Conservation (phyloP, 257 asterid genomes). For the Oldenlandia corymbosa region DNA sequence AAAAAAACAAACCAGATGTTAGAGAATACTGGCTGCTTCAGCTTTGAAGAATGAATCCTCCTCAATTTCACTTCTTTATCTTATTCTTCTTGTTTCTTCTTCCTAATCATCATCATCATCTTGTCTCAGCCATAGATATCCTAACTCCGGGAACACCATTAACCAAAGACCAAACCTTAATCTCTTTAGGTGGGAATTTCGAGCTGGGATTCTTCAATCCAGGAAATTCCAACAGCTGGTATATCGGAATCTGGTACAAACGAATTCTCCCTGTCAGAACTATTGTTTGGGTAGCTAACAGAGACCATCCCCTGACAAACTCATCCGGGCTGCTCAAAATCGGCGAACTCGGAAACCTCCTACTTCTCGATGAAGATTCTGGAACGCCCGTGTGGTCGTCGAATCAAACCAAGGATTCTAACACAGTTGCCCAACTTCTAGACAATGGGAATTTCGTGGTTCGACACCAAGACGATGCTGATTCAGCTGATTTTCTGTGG, state of each 20-base stretch:
- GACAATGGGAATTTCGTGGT: slow-evolving; percentile 64
- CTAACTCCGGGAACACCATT: slow-evolving; percentile 24
- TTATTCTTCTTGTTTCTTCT: slow-evolving; percentile 5
- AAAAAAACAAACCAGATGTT: slow-evolving; percentile 11
- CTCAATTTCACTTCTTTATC: slow-evolving; percentile 7
- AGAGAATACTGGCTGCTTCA: no score
- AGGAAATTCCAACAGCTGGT: slow-evolving; percentile 28
- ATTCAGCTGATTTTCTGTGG: slow-evolving; percentile 41
- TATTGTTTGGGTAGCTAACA: slow-evolving; percentile 78
- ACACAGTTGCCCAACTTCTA: slow-evolving; percentile 44
- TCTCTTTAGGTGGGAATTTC: slow-evolving; percentile 19
- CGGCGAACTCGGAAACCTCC: slow-evolving; percentile 40
- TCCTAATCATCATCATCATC: slow-evolving; percentile 13
- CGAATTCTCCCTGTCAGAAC: slow-evolving; percentile 22
- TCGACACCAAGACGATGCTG: slow-evolving; percentile 29
- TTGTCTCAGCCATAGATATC: slow-evolving; percentile 15
- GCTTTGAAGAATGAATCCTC: slow-evolving; percentile 17
- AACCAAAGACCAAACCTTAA: slow-evolving; percentile 22
- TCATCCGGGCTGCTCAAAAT: slow-evolving; percentile 49
- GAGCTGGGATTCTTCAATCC: slow-evolving; percentile 35
- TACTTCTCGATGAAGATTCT: slow-evolving; percentile 38
- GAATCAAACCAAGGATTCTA: slow-evolving; percentile 21
- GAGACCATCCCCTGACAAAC: slow-evolving; percentile 53
- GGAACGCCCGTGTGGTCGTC: slow-evolving; percentile 50
- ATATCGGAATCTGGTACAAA: slow-evolving; percentile 39